Evolutionary conservation across 164 flowering plant species (phyloP), one percentile per base, ranked within the genome.

Genomic region (Piper longum): DNA sequence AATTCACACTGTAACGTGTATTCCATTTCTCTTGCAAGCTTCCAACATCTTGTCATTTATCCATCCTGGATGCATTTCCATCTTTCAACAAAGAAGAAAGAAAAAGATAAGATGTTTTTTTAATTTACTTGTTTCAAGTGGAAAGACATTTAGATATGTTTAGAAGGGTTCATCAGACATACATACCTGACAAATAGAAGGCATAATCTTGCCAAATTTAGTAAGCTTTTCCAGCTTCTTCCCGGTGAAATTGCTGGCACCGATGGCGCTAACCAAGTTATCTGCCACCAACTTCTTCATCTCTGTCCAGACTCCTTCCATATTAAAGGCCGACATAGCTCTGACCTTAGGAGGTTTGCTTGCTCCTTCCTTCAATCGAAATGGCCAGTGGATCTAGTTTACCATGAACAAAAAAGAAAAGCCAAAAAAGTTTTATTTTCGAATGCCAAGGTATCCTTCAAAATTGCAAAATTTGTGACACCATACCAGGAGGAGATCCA

Each of bases 11-110:
- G 88, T 82, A 52, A 78, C 78, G 66, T 83, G 91, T 66, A 85
- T 83, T 44, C 74, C 73, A 52, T 74, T 74, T 61, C 70, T 78
- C 71, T 72, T 79, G 79, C 86, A 85, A 63, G 71, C 74, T 40
- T 83, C 84, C 2, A 83, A 72, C 80, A 86, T 81, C 57, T 82
- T 81, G 56, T 82, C 86, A 43, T 83, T 83, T 65, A 83, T 78
- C 88, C 86, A 83, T 7, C 86, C 86, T 0, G 88, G 88, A 62
- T 86, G 88, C 88, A 85, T 85, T 67, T 85, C 88, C 83, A 83
- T 78, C 88, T 83, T 26, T 26, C 36, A 26, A 26, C 36, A 66
- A 57, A 14, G 51, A 41, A 18, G 6, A 55, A 55, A 55, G 16
- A 4, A 6, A 55, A 55, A 8, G 6, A 55, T 11, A 55, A 18